Base-by-base conservation (phyloP, 2,329 filamentous ascomycete species). In the Aspergillus neotritici region DNA sequence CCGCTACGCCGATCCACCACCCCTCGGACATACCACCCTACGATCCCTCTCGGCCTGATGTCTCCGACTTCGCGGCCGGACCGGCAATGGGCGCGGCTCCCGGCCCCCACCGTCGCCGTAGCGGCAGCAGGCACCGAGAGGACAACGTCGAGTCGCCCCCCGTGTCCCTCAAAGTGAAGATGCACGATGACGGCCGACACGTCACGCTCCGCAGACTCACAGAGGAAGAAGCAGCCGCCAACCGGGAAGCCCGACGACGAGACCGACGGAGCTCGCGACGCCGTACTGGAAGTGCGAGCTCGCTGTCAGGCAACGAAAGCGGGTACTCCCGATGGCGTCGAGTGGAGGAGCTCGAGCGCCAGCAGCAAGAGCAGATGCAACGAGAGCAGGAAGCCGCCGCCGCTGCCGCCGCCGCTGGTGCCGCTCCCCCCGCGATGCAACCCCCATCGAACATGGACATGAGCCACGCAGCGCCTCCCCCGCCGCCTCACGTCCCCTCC, bases 81-180 rank as follows among this genome's bases (percentile, higher is more conserved):
- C 59, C 56, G 12, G 57, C 62, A 5, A 61, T 57, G 16, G 67
- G 62, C 12, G 62, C 62, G 21, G 62, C 60, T 15, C 47, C 60
- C 12, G 59, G 54, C 4, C 55, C 54, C n/a, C 53, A 58, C n/a
- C 52, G 61, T 28, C 59, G 58, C 32, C 61, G 60, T 34, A 56
- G 57, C 13, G 59, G 58, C 29, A 54, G 56, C 41, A 47, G 60
- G 47, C 58, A 53, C 31, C 60, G 65, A 32, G 68, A 72, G 34
- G 69, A 69, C 35, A 70, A 71, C 47, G 64, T 73, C 25, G 70
- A 69, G 16, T 79, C 77, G 0, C 78, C 78, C n/a, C 78, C 79
- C 2, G 77, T 82, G 36, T 80, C 76, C 25, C 74, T 84, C 43
- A 81, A 82, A 59, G 74, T 83, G 33, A 80, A 81, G 56, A 79